Conservation (phyloP, 306 rosid species). For the Sesbania bispinosa region DNA sequence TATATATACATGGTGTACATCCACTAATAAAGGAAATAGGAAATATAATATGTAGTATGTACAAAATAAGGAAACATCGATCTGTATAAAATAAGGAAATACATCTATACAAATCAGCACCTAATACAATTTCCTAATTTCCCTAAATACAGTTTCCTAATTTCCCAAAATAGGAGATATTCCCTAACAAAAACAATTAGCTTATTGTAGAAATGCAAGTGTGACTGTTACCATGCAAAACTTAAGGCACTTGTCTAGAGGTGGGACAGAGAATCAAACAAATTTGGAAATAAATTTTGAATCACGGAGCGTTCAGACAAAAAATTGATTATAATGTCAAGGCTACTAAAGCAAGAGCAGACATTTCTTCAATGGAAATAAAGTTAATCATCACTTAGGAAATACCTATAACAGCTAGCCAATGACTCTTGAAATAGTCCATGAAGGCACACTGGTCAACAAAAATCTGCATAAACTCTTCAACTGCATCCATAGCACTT, state of each 20-base stretch:
- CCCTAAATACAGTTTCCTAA: too few species aligned
- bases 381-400: constrained; percentile 16
- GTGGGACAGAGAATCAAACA: background rate
- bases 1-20: too few species aligned
- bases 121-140: too few species aligned
- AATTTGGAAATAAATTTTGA: constrained; percentile 2
- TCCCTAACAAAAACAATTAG: too few species aligned
- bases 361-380: too few species aligned
- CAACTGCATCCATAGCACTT: constrained; percentile 54
- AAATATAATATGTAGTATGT: too few species aligned
- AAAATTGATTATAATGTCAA: constrained; percentile 11
- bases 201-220: background rate
- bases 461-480: constrained; percentile 77
- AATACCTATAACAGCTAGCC: constrained; percentile 66
- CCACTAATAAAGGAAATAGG: too few species aligned
- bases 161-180: too few species aligned
- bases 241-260: background rate
- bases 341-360: too few species aligned
- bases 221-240: background rate
- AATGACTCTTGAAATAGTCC: constrained; percentile 64
- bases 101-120: too few species aligned
- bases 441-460: constrained; percentile 70
- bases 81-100: too few species aligned
- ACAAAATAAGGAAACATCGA: too few species aligned
- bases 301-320: background rate